Evolutionary conservation across 176 grass and related monocot species (phyloP), one percentile per base, ranked within the genome.

Genomic region (Eragrostis nindensis): DNA sequence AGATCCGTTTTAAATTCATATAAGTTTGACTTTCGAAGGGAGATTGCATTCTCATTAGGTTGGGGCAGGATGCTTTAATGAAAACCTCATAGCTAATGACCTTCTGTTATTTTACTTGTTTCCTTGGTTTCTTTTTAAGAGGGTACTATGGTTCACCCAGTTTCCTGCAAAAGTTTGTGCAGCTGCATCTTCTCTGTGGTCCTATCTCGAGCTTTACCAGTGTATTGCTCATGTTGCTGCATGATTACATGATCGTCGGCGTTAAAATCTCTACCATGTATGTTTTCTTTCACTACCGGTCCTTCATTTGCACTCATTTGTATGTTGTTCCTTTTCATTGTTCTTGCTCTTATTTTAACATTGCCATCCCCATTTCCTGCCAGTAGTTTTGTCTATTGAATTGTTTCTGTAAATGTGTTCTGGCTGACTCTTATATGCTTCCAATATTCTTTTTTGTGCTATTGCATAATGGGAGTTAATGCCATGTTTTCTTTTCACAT

Each of bases 51-150:
- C 53, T 84, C 74, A 45, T 50, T 84, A 54, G 76, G 12, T 52
- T 63, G 44, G 61, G 83, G 61, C 55, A 17, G 19, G 76, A 70
- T 62, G 50, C 48, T 75, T 39, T 72, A 74, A 49, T 24, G 63
- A 69, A 52, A 70, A 55, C 52, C 15, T 11, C 47, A 27, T 74
- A 54, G 52, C 32, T 62, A 36, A 21, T 75, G 36, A 9, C 14
- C 32, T 83, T 61, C 36, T 75, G 25, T 68, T 80, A 49, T 47
- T 70, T 69, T 55, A 54, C 19, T 71, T 29, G 2, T 63, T 75
- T 75, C 14, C 72, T 53, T 77, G 27, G 63, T 76, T 64, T 76
- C 52, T 84, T 66, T 53, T 62, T 70, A 75, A 84, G 62, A 85
- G 75, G 76, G 82, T 63, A 80, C 52, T 45, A 71, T 66, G 25